Evolutionary conservation across 352 stramenopile species (phyloP).

Genomic region (Globisporangium heterothallicum): DNA sequence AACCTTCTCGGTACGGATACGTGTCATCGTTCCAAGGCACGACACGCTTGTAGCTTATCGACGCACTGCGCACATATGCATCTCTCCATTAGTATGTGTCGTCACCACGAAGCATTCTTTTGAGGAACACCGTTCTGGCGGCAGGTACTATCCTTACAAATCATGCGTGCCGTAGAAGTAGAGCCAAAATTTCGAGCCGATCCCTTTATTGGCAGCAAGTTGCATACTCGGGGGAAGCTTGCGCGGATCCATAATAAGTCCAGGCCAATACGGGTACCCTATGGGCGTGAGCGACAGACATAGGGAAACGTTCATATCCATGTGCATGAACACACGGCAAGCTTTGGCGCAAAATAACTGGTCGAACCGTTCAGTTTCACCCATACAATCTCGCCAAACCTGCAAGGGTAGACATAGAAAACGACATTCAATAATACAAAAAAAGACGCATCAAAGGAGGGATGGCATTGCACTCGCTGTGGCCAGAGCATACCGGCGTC

Average conservation of each 20-base stretch:
- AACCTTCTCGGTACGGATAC: conserved; percentile 11
- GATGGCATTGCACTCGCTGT: too few species aligned
- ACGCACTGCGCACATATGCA: conserved; percentile 1
- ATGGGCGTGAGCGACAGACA: too few species aligned
- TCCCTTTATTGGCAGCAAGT: conserved; percentile 5
- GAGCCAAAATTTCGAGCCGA: conserved; percentile 9
- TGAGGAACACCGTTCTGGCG: neutral
- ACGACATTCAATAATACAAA: neutral
- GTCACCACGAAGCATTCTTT: neutral
- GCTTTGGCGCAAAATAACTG: neutral
- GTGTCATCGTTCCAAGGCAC: conserved; percentile 8
- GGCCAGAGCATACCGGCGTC: conserved; percentile 7
- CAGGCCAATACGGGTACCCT: conserved; percentile 12
- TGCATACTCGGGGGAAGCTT: conserved; percentile 10
- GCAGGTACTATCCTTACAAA: conserved; percentile 5
- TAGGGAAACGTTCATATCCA: neutral
- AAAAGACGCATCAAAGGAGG: too few species aligned
- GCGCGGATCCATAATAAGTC: conserved; percentile 9
- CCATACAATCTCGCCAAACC: conserved; percentile 14
- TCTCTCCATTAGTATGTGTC: neutral
- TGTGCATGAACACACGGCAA: neutral
- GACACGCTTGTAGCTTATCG: conserved; percentile 7
- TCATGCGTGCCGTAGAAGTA: conserved; percentile 15
- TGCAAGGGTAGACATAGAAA: neutral
- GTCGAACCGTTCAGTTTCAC: conserved; percentile 5